Evolutionary conservation across 1,139 yeast genomes (phyloP), one percentile per base, ranked within the genome.

Genomic region (Zygoascus sp.): DNA sequence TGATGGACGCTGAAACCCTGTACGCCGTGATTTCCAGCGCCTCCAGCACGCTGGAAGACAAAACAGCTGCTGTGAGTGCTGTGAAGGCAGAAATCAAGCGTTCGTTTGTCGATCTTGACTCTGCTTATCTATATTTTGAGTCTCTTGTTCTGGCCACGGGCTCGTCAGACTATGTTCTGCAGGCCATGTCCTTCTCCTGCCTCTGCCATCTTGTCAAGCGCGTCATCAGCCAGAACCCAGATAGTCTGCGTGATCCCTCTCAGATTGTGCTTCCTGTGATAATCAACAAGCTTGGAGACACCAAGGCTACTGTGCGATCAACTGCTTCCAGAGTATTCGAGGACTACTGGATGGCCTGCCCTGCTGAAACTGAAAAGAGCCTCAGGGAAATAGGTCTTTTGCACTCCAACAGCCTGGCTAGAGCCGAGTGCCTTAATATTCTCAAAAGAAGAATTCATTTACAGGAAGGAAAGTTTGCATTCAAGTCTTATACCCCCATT

Each of bases 161-260:
- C 48, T 65, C 73, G 1, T 59, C 64, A 2, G 75, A 73, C 41
- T 51, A 65, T 22, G 67, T 72, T n/a, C 68, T 80, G 20, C 70
- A 71, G 51, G 59, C 73, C 0, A 58, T 71, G 34, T 75, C 84
- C 1, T 85, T 86, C 60, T 79, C 87, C 11, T 76, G 88, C 9
- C 64, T 85, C 9, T 83, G 90, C 50, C 92, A 88, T 60, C 67
- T 88, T 42, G 77, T 86, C 23, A 86, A 85, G 57, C 72, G 96
- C 16, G 80, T 86, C 2, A 79, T 85, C 45, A 79, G 82, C 64
- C 96, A 87, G 66, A 82, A 84, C 54, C 73, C 80, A 0, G 71
- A 74, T 1, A 69, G 75, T 1, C 69, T 89, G 40, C 70, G 70
- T 47, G 67, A 67, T 1, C 76, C 77, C 36, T 72, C 79, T 25